Base-by-base conservation (phyloP, 2,329 filamentous ascomycete species). In the Helotiales sp. region DNA sequence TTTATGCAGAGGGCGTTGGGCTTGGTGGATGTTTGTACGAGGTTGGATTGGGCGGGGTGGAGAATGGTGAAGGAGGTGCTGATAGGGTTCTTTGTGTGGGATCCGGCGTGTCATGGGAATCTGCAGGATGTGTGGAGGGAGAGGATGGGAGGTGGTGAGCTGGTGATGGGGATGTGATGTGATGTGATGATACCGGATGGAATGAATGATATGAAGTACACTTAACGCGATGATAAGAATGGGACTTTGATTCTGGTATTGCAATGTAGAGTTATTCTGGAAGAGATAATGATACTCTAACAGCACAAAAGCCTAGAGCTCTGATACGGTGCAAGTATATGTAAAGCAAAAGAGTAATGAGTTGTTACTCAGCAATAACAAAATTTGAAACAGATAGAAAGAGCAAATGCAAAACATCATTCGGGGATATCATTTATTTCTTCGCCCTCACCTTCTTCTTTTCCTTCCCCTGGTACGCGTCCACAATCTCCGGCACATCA, bases 1-100 rank as follows among this genome's bases (percentile, higher is more conserved):
- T 47, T 66, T n/a, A 30, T 47, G 6, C 1, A 30, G 22, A 15
- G 43, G 69, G 70, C 63, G 69, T 74, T 71, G 80, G 78, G 80
- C 79, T 67, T 84, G 58, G 59, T 63, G 8, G 64, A 63, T 60
- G 47, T 63, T 6, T 59, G 34, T 6, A 37, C 61, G 5, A 40
- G 37, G 1, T 15, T 68, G 15, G 63, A 63, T n/a, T 65, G 55
- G 63, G 15, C 24, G 1, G 32, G 43, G 5, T 68, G 63, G 63
- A 26, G 49, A 34, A n/a, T 47, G 15, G 55, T 65, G 15, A 65
- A 54, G 26, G 32, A 40, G n/a, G 22, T 45, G 11, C 30, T 68
- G 26, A 30, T 68, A n/a, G 34, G 47, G 3, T 68, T 68, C 45
- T 63, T 68, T 6, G 30, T 63, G 13, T 54, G 52, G 17, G 59